These are phyloP conservation scores for Conidiobolus incongruus DNA, from an alignment of 371 early-diverging fungal genomes.

Conservation along the genomic window DNA sequence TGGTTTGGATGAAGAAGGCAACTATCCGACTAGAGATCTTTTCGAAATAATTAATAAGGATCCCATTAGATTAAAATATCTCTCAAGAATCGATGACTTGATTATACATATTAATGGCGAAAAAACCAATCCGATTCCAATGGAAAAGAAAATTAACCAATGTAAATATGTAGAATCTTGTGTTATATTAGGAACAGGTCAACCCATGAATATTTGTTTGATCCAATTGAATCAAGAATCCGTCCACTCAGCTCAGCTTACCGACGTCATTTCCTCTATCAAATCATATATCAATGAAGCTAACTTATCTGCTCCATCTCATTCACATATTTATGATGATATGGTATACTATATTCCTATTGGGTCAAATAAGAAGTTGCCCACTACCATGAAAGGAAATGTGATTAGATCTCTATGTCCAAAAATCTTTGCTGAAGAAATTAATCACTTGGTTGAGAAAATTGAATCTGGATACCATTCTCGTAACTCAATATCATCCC, in stretches of 20 bases:
- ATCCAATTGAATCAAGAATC: neutral
- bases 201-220: neutral
- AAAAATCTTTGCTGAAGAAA: neutral
- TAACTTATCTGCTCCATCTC: neutral
- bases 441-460: neutral
- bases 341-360: neutral
- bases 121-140: slow-evolving; percentile 4
- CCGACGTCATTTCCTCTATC: neutral
- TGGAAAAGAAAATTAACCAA: neutral
- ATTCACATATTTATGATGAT: neutral
- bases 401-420: neutral
- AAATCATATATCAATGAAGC: neutral
- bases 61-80: neutral
- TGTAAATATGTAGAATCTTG: neutral
- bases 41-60: neutral
- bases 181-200: neutral
- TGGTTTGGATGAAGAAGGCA: neutral
- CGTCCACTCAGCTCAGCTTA: neutral
- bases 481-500: too few species aligned
- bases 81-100: neutral
- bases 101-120: slow-evolving; percentile 3
- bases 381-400: neutral
- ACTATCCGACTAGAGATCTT: neutral
- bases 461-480: neutral
- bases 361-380: neutral